Evolutionary conservation across 1,284 basidiomycete species (phyloP), one percentile per base, ranked within the genome.

Genomic region (Tranzscheliella williamsii): DNA sequence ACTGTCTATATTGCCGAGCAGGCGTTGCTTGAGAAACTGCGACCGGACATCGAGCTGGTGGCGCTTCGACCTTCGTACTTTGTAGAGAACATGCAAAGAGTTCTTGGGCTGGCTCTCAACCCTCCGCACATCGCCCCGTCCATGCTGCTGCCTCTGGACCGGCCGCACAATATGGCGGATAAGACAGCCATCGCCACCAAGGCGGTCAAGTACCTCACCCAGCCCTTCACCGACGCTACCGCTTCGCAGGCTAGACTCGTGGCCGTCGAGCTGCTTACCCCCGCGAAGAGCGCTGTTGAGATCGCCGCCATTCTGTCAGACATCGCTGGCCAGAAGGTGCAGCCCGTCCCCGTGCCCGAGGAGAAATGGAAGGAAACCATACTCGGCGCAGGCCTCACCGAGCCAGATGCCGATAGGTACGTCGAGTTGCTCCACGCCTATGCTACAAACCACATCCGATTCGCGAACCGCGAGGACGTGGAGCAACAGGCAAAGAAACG

Each of bases 81-180:
- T 27, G 18, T 51, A 1, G 37, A 42, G 24, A 57, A 57, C 40
- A 16, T 51, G 23, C 43, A 23, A 4, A 1, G 38, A 3, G 47
- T 50, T 6, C 38, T 56, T 9, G 41, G 42, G 2, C 46, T 49
- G 17, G 46, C 46, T 4, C 5, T 50, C 27, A 45, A 45, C 22
- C 53, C 37, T 5, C 53, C 53, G 4, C 53, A 56, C 35, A 50
- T 45, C 29, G 26, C 45, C 4, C 46, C 46, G 4, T 56, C 53
- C 5, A 44, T 49, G 42, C 16, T 45, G 5, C 30, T 56, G 8
- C 53, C 53, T 1, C 48, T 50, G 30, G 53, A 56, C 7, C 36
- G 35, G 34, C 6, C 41, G 17, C 38, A 50, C 17, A 29, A 22
- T 9, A 32, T 29, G 12, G 38, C 26, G 24, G 46, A 50, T 15